Evolutionary conservation across 208 protist species (phyloP).

Genomic region (Leptomonas seymouri): DNA sequence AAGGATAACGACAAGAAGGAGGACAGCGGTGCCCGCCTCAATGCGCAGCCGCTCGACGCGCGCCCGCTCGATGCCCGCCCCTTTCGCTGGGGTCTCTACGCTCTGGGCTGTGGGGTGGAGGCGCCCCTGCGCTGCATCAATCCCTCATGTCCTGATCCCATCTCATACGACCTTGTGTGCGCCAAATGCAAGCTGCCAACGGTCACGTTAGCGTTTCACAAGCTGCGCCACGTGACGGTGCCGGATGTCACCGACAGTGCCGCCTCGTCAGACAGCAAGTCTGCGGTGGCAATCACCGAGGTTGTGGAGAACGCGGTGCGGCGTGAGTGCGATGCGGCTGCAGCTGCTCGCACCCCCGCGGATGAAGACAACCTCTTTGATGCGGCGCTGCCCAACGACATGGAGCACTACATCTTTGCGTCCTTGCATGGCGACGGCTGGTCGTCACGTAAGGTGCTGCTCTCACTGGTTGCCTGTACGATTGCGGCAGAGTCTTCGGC

Average conservation of each 20-base stretch:
- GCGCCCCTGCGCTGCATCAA: conserved; percentile 46
- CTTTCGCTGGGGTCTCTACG: conserved; percentile 44
- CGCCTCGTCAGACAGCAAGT: neutral
- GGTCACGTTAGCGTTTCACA: conserved; percentile 25
- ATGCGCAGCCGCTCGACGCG: neutral
- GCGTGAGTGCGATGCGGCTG: conserved; percentile 21
- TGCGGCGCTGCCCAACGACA: conserved; percentile 27
- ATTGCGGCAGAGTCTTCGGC: conserved; percentile 35
- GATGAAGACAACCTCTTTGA: conserved; percentile 36
- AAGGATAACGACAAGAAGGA: neutral
- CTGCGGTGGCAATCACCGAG: neutral
- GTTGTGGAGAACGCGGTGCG: conserved; percentile 22
- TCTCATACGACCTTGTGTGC: conserved; percentile 33
- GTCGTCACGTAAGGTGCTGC: conserved; percentile 34
- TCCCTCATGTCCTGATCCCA: conserved; percentile 30
- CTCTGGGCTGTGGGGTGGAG: conserved; percentile 35
- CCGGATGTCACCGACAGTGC: neutral
- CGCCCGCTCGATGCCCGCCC: conserved; percentile 2
- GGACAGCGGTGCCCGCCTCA: neutral
- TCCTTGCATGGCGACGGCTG: conserved; percentile 19
- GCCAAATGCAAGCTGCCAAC: conserved; percentile 37
- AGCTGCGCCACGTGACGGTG: conserved; percentile 23
- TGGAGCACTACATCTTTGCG: conserved; percentile 26
- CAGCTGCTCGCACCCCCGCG: conserved; percentile 14
- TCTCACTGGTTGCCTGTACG: conserved; percentile 27